Percentiles rank a stretch among this genome's conserved stretches.
phyloP scores from a whole-genome alignment of 495 filamentous ascomycete species.

The Aspergillus kassunensis region DNA sequence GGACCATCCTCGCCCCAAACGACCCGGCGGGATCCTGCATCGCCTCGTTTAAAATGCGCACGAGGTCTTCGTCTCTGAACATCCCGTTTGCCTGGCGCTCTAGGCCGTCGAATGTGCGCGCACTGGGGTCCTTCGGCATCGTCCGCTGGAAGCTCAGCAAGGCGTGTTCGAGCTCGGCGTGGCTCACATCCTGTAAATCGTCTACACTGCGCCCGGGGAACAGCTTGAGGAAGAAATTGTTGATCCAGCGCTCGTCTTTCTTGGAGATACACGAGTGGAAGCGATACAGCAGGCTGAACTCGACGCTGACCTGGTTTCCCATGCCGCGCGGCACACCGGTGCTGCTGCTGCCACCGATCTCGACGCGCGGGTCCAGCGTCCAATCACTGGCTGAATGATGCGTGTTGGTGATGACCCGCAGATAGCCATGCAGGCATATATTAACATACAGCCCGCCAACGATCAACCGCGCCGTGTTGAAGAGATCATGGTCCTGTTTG shows the following conservation, averaged over 20 bases:
- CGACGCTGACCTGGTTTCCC: conserved; percentile 57
- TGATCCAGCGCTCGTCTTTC: conserved; percentile 61
- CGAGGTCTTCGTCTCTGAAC: conserved; percentile 59
- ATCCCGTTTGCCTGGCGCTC: conserved; percentile 51
- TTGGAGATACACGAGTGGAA: conserved; percentile 63
- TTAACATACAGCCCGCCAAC: conserved; percentile 7
- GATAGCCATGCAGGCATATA: conserved; percentile 29
- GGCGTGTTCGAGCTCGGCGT: conserved; percentile 48
- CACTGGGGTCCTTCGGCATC: conserved; percentile 44
- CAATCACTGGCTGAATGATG: conserved; percentile 7
- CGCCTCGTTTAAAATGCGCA: conserved; percentile 52
- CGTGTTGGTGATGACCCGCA: conserved; percentile 21
- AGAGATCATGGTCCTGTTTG: conserved; percentile 36
- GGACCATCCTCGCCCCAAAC: conserved; percentile 57
- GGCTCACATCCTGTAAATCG: conserved; percentile 46
- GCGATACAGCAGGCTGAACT: conserved; percentile 70
- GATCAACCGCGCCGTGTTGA: conserved; percentile 37
- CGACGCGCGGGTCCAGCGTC: conserved; percentile 34
- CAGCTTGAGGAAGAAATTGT: conserved; percentile 47
- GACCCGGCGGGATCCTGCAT: conserved; percentile 56
- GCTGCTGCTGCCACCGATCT: conserved; percentile 47
- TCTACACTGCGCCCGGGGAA: conserved; percentile 55
- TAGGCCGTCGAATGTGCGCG: conserved; percentile 57
- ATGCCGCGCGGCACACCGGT: conserved; percentile 59
- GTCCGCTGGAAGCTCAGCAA: conserved; percentile 46